Conservation (phyloP, 257 asterid species). For the Solanum okadae region DNA sequence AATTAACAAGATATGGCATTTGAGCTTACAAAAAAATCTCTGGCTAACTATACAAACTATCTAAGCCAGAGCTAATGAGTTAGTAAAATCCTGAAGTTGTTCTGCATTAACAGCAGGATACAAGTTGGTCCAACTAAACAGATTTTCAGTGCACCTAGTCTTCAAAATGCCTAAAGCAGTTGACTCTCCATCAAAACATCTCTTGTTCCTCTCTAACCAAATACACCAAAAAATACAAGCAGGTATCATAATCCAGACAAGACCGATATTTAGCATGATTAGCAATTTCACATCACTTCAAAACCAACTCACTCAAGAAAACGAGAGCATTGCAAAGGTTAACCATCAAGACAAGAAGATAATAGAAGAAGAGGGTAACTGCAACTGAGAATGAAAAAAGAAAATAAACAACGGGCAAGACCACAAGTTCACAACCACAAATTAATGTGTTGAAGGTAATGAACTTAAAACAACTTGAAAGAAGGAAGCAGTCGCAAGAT, state of each 20-base stretch:
- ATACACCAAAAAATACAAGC: no score
- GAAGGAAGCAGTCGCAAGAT: neutral
- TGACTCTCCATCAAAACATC: no score
- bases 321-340: neutral
- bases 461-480: neutral
- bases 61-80: no score
- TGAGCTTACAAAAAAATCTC: no score
- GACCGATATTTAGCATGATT: neutral
- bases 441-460: neutral
- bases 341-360: neutral
- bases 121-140: no score
- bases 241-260: neutral
- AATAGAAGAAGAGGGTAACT: neutral
- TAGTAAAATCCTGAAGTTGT: no score
- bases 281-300: neutral
- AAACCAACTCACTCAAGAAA: neutral
- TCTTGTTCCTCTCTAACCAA: no score
- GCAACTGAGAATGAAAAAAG: neutral
- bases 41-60: no score
- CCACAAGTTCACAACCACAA: neutral
- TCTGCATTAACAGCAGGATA: no score
- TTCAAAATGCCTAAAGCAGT: no score
- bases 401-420: neutral
- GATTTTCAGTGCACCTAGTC: no score
- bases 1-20: no score